Evolutionary conservation across 2,329 filamentous ascomycete genomes (phyloP).

Genomic region (Penicillium sp.): DNA sequence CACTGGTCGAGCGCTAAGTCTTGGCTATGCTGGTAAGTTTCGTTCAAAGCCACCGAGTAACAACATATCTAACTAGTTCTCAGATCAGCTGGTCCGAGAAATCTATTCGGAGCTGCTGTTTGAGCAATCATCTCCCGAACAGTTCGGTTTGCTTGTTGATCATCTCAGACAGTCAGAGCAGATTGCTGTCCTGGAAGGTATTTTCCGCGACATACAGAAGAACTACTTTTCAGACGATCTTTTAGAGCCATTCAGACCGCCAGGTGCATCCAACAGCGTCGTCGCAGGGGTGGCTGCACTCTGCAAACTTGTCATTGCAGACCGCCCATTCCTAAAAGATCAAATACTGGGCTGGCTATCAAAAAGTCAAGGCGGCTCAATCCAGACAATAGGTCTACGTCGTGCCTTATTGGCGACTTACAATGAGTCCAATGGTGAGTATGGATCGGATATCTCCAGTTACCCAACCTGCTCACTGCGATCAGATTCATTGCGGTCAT

Average conservation of each 20-base stretch:
- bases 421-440: constrained; percentile 52
- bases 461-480: constrained; percentile 3
- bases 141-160: constrained; percentile 43
- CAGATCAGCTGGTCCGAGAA: constrained; percentile 44
- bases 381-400: constrained; percentile 65
- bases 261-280: constrained; percentile 19
- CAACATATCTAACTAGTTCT: constrained; percentile 14
- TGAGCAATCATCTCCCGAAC: constrained; percentile 26
- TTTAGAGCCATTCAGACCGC: constrained; percentile 12
- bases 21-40: constrained; percentile 70
- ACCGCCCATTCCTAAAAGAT: constrained; percentile 52
- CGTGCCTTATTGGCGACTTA: constrained; percentile 65
- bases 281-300: constrained; percentile 63
- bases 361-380: constrained; percentile 64
- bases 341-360: constrained; percentile 67
- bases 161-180: constrained; percentile 53
- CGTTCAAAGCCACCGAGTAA: neutral
- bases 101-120: constrained; percentile 42
- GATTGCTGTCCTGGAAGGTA: constrained; percentile 46
- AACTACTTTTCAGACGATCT: constrained; percentile 37
- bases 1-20: constrained; percentile 61
- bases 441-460: neutral
- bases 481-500: constrained; percentile 47
- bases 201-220: constrained; percentile 48
- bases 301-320: constrained; percentile 53